A percentile compares a stretch with the other conserved stretches of the same genome.
phyloP scores from a whole-genome alignment of 768 basidiomycete species.

The Glaciozyma antarctica region DNA sequence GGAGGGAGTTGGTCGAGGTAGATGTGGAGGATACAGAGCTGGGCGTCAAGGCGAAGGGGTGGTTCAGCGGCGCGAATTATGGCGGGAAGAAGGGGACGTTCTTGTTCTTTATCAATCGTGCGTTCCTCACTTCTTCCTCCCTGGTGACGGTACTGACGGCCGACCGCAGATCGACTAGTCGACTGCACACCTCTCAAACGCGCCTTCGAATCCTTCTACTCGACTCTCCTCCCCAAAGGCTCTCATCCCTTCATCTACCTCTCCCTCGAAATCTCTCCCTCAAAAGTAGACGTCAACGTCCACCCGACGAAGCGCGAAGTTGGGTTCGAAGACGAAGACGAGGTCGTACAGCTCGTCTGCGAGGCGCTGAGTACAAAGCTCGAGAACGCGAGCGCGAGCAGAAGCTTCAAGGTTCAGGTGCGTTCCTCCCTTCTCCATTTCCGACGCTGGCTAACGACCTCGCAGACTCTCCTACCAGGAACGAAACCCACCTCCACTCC shows the following conservation, averaged over 20 bases:
- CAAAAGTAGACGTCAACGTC: constrained; percentile 89
- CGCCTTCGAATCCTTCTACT: constrained; percentile 78
- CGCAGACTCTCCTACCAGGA: constrained; percentile 39
- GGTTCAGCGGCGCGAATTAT: constrained; percentile 79
- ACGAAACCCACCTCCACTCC: constrained; percentile 5
- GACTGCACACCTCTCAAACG: constrained; percentile 79
- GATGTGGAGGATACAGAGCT: constrained; percentile 41
- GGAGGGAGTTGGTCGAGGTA: constrained; percentile 56
- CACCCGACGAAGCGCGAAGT: constrained; percentile 94
- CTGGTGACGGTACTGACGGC: not conserved
- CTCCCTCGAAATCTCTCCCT: constrained; percentile 74
- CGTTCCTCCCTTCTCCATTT: not conserved
- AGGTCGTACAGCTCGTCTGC: constrained; percentile 65
- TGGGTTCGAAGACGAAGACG: constrained; percentile 75
- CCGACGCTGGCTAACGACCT: not conserved
- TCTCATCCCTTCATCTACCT: constrained; percentile 84
- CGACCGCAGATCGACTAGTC: constrained; percentile 67
- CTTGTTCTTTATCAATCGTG: constrained; percentile 90
- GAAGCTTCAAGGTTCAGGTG: constrained; percentile 44
- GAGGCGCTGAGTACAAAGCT: constrained; percentile 62
- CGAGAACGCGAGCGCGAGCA: constrained; percentile 41
- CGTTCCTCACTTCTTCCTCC: constrained; percentile 35
- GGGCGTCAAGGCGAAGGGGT: constrained; percentile 62
- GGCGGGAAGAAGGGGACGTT: constrained; percentile 77
- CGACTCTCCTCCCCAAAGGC: constrained; percentile 76